A percentile compares a stretch with the other conserved stretches of the same genome.
These are phyloP conservation scores for Calonectria hawksworthii DNA, from an alignment of 2,329 filamentous ascomycete species.

Conservation along the genomic window DNA sequence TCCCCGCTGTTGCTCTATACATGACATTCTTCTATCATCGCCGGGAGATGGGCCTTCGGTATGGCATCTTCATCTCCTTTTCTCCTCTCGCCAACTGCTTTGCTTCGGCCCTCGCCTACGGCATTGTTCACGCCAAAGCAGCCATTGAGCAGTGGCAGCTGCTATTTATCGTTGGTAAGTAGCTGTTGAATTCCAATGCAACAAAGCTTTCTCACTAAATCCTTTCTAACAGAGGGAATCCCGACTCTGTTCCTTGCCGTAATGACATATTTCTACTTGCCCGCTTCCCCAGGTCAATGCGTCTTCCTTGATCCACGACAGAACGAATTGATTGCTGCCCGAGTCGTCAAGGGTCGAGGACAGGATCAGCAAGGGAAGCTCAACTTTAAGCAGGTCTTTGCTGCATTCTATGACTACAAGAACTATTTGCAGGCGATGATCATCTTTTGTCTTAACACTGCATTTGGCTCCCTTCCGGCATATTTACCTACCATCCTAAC, in stretches of 20 bases:
- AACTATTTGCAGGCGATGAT: slow-evolving; percentile 63
- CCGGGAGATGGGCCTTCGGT: slow-evolving; percentile 77
- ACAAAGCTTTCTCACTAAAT: neutral
- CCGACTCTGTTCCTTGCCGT: slow-evolving; percentile 69
- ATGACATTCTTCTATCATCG: slow-evolving; percentile 63
- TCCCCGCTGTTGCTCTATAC: slow-evolving; percentile 57
- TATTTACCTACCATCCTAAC: slow-evolving; percentile 75
- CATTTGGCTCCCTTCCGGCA: slow-evolving; percentile 63
- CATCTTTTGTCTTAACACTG: slow-evolving; percentile 57
- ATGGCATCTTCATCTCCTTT: slow-evolving; percentile 78
- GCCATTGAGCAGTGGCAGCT: slow-evolving; percentile 74
- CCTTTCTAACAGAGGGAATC: slow-evolving; percentile 60
- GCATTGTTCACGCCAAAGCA: slow-evolving; percentile 71
- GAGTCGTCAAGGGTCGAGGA: slow-evolving; percentile 61
- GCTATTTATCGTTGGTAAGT: slow-evolving; percentile 7
- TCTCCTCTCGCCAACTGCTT: slow-evolving; percentile 78
- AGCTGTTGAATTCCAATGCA: too few relatives aligned
- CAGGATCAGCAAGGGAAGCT: slow-evolving; percentile 62
- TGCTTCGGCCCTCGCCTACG: slow-evolving; percentile 75
- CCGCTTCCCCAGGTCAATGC: slow-evolving; percentile 66
- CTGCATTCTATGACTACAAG: slow-evolving; percentile 62
- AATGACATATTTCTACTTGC: slow-evolving; percentile 67
- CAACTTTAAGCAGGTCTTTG: slow-evolving; percentile 60
- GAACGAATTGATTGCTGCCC: slow-evolving; percentile 67
- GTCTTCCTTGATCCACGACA: slow-evolving; percentile 70